phyloP scores from a whole-genome alignment of 2,329 filamentous ascomycete species.

The Cladosporium halotolerans region DNA sequence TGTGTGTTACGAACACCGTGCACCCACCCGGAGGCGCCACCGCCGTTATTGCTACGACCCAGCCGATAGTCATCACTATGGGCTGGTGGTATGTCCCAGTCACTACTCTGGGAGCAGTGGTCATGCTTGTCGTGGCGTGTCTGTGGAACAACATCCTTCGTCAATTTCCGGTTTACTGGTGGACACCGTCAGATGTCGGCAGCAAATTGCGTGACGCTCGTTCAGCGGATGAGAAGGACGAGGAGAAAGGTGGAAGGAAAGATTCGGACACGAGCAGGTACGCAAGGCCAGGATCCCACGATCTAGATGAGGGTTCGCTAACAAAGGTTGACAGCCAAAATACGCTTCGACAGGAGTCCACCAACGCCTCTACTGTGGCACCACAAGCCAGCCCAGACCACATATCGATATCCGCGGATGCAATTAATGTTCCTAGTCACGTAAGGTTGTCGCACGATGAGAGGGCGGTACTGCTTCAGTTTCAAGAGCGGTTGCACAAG shows the following conservation, averaged over 20 bases:
- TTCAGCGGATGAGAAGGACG: constrained; percentile 14
- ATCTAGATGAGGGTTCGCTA: not conserved
- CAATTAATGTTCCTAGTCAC: not conserved
- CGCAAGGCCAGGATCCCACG: not conserved
- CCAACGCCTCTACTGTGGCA: not conserved
- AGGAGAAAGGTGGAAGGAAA: constrained; percentile 11
- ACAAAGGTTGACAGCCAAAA: not conserved
- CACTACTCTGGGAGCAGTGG: constrained; percentile 35
- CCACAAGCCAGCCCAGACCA: not conserved
- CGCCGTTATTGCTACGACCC: constrained; percentile 40
- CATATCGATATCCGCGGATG: not conserved
- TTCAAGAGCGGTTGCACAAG: constrained; percentile 10
- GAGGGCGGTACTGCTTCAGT: not conserved
- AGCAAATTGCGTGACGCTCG: constrained; percentile 22
- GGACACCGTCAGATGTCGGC: constrained; percentile 37
- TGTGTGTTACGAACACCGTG: constrained; percentile 43
- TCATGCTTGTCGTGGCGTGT: constrained; percentile 39
- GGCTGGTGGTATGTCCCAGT: constrained; percentile 42
- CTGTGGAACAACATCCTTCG: constrained; percentile 43
- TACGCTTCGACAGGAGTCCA: constrained; percentile 4
- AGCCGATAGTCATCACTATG: constrained; percentile 35
- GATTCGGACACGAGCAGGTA: constrained; percentile 18
- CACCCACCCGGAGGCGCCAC: constrained; percentile 48
- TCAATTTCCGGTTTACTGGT: constrained; percentile 45
- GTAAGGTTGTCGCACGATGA: constrained; percentile 3